phyloP scores from a whole-genome alignment of 148 eudicot genomes.

The Cornus florida region DNA sequence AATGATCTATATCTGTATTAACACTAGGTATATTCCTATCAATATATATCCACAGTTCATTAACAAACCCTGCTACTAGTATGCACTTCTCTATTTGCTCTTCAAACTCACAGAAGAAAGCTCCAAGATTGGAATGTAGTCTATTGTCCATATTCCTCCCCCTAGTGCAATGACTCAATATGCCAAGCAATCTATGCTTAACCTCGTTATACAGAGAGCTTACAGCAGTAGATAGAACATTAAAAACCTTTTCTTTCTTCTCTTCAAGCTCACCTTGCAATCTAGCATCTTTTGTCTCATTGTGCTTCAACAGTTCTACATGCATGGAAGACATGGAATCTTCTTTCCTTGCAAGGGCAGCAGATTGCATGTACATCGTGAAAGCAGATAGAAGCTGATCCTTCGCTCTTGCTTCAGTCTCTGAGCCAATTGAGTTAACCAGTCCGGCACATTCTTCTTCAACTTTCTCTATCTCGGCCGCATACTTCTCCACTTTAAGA shows the following conservation, averaged over 20 bases:
- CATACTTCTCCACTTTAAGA: constrained; percentile 66
- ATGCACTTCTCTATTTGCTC: constrained; percentile 78
- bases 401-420: constrained; percentile 67
- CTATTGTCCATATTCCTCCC: constrained; percentile 29
- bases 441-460: constrained; percentile 76
- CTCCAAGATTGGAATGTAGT: constrained; percentile 41
- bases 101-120: constrained; percentile 56
- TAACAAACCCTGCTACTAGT: constrained; percentile 60
- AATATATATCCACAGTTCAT: constrained; percentile 52
- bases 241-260: constrained; percentile 49
- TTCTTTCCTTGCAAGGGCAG: constrained; percentile 50
- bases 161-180: constrained; percentile 38
- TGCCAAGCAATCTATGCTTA: constrained; percentile 45
- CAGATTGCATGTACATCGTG: constrained; percentile 58
- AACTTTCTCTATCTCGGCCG: constrained; percentile 67
- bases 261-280: constrained; percentile 39
- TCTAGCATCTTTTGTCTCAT: constrained; percentile 34
- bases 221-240: constrained; percentile 53
- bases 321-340: constrained; percentile 26
- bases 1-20: constrained; percentile 26
- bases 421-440: constrained; percentile 65
- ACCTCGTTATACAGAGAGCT: constrained; percentile 63
- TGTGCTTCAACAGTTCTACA: constrained; percentile 29
- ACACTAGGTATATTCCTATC: constrained; percentile 26
- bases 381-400: constrained; percentile 71